Percentiles rank a stretch among this genome's conserved stretches.
Evolutionary conservation across 2,329 filamentous ascomycete species (phyloP).

Genomic region (Fusarium illudens): DNA sequence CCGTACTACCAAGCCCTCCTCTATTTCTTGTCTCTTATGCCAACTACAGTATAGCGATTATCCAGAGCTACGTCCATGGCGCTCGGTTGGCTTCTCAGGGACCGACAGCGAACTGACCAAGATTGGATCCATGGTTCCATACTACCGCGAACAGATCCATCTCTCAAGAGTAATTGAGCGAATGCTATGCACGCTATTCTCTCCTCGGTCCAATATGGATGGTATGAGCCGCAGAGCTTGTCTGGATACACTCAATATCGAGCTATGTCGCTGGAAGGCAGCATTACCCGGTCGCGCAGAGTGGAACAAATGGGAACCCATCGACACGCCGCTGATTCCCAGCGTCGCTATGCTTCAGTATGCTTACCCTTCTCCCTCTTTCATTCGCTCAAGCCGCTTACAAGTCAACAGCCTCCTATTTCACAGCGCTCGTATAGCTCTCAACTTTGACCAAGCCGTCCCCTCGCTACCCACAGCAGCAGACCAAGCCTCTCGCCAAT

Average conservation of each 20-base stretch:
- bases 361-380: background rate
- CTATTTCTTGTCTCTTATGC: too few relatives aligned
- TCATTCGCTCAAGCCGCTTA: background rate
- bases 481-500: constrained; percentile 6
- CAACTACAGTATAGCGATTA: constrained; percentile 11
- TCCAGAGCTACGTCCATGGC: constrained; percentile 36
- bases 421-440: constrained; percentile 37
- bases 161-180: constrained; percentile 30
- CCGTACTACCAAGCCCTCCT: background rate
- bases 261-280: constrained; percentile 31
- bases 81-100: constrained; percentile 35
- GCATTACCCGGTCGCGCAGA: constrained; percentile 25
- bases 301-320: constrained; percentile 34
- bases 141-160: constrained; percentile 34
- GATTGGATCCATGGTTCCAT: constrained; percentile 26
- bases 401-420: constrained; percentile 19
- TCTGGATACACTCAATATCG: constrained; percentile 31
- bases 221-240: background rate
- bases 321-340: constrained; percentile 21
- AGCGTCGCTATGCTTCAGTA: constrained; percentile 38
- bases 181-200: constrained; percentile 30
- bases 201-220: constrained; percentile 5
- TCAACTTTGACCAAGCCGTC: constrained; percentile 35
- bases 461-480: background rate
- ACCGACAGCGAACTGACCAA: constrained; percentile 1